These are phyloP conservation scores for Babesia ovis DNA, from an alignment of 169 alveolate species.

Conservation along the genomic window DNA sequence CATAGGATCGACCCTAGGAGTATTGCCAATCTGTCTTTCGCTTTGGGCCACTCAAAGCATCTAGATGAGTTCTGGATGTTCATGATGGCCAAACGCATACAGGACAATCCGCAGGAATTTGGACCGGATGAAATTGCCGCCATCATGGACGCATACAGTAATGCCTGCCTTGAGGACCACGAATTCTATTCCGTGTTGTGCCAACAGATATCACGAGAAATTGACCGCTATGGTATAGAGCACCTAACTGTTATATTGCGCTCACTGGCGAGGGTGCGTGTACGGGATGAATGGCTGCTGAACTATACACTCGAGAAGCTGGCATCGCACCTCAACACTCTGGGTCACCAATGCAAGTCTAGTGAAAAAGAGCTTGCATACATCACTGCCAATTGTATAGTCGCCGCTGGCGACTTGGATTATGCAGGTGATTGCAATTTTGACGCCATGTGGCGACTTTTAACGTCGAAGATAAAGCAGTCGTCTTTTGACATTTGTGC, in stretches of 20 bases:
- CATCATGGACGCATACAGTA: slow-evolving; percentile 63
- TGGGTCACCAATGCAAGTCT: not conserved
- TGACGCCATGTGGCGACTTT: slow-evolving; percentile 53
- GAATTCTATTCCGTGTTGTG: slow-evolving; percentile 51
- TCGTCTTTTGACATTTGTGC: slow-evolving; percentile 66
- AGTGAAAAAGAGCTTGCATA: slow-evolving; percentile 8
- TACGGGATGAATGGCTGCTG: slow-evolving; percentile 45
- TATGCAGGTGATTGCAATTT: slow-evolving; percentile 44
- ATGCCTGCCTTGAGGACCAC: slow-evolving; percentile 64
- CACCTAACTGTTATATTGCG: slow-evolving; percentile 44
- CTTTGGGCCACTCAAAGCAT: slow-evolving; percentile 64
- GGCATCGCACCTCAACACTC: not conserved
- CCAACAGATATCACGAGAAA: slow-evolving; percentile 20
- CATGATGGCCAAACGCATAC: slow-evolving; percentile 67
- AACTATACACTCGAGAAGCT: slow-evolving; percentile 1
- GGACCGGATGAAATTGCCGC: slow-evolving; percentile 64
- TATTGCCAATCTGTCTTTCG: slow-evolving; percentile 50
- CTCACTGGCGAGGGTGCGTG: slow-evolving; percentile 57
- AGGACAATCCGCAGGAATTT: slow-evolving; percentile 27
- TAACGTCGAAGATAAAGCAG: slow-evolving; percentile 29
- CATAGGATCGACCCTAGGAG: slow-evolving; percentile 49
- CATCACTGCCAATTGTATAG: slow-evolving; percentile 35
- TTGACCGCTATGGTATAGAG: slow-evolving; percentile 29
- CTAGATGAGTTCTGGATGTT: slow-evolving; percentile 73
- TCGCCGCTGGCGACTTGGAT: slow-evolving; percentile 57